Evolutionary conservation across 2,329 filamentous ascomycete species (phyloP), one percentile per base, ranked within the genome.

Genomic region (Sphaerulina populicola): DNA sequence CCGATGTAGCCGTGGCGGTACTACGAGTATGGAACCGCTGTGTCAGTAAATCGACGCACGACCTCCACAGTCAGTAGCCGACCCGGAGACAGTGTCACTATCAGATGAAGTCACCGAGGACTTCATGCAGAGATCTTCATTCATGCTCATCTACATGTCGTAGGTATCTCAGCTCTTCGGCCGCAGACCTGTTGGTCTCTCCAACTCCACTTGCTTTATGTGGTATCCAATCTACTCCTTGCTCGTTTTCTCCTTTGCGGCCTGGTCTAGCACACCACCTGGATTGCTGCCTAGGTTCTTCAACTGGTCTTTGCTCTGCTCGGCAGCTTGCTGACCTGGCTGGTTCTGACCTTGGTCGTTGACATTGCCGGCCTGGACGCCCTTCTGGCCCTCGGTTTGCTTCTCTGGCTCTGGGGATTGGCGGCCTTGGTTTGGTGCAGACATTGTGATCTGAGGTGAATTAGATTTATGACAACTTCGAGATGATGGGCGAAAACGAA

Each of bases 351-450:
- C 69, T 40, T 80, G 72, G 56, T 80, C 73, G 60, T 53, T 51
- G 30, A 44, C 33, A 75, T 72, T 43, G 40, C 35, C 37, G 15
- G 44, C 78, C 2, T 81, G 75, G 10, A 77, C 65, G 6, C 78
- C 79, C 57, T 80, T 70, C 72, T 93, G 52, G 49, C 74, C 70
- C 53, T 79, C 82, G 35, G 75, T 72, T 71, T 88, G 86, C 59
- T 68, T 66, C 72, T 86, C 81, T 27, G 86, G 86, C 47, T 82
- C 73, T 56, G 88, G 89, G 30, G 88, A 94, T 71, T 94, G 79
- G 65, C 83, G 82, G 68, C 86, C 62, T 70, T 78, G 70, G 64
- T 75, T 71, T 58, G 73, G 77, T 51, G 78, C 75, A 62, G 85
- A 82, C 85, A 88, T 88, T 64, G 58, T 81, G 31, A 31, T 21